These are phyloP conservation scores for Geranomyces michiganensis DNA, from an alignment of 192 early-diverging fungal species.

Conservation along the genomic window DNA sequence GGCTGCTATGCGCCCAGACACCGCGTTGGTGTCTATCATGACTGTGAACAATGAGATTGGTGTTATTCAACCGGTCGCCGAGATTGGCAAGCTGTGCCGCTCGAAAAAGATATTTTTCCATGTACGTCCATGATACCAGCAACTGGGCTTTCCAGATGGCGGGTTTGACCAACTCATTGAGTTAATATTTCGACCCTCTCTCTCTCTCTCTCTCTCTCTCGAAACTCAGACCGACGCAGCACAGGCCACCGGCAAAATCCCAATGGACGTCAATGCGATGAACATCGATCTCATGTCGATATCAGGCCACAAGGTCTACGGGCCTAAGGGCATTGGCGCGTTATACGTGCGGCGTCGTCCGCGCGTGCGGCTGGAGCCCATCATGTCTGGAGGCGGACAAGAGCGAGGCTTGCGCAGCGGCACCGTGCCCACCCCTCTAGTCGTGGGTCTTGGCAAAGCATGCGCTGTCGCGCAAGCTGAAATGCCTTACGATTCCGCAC, in stretches of 20 bases:
- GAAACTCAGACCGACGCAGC: constrained; percentile 92
- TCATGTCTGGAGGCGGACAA: constrained; percentile 93
- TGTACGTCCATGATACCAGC: constrained; percentile 15
- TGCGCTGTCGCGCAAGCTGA: constrained; percentile 77
- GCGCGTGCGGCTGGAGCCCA: constrained; percentile 87
- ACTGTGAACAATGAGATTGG: constrained; percentile 99
- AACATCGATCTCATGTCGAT: constrained; percentile 96
- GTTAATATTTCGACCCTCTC: too few species aligned
- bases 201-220: too few species aligned
- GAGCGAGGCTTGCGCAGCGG: constrained; percentile 93
- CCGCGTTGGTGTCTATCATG: constrained; percentile 92
- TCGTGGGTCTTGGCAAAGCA: constrained; percentile 89
- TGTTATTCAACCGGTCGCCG: constrained; percentile 88
- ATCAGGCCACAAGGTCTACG: constrained; percentile 96
- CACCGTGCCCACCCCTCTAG: constrained; percentile 88
- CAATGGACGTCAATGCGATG: constrained; percentile 87
- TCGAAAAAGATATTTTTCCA: constrained; percentile 92
- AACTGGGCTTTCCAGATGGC: too few species aligned
- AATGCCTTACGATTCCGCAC: constrained; percentile 79
- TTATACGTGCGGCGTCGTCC: constrained; percentile 91
- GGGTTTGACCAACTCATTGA: too few species aligned
- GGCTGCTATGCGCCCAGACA: constrained; percentile 86
- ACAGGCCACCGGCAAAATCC: constrained; percentile 95
- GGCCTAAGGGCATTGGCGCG: constrained; percentile 96
- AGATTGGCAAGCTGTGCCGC: constrained; percentile 88